A percentile compares a stretch with the other conserved stretches of the same genome.
phyloP scores from a whole-genome alignment of 1,284 basidiomycete species.

The Rugosomyces carneus region DNA sequence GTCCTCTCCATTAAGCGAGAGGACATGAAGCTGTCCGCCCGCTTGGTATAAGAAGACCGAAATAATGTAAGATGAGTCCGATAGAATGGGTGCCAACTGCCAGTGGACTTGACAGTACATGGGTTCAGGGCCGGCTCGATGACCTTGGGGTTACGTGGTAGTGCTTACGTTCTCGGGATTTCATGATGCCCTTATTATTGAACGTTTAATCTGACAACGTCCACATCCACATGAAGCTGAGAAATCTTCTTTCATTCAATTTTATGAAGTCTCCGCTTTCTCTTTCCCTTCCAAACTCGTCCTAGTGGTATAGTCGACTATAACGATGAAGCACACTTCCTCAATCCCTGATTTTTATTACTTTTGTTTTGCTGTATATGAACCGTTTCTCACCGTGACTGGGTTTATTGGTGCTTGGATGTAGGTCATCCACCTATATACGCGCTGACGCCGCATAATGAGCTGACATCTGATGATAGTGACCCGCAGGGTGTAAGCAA shows the following conservation, averaged over 20 bases:
- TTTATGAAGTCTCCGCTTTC: conserved; percentile 13
- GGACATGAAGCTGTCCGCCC: conserved; percentile 39
- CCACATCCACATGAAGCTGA: conserved; percentile 15
- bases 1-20: conserved; percentile 69
- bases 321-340: conserved; percentile 38
- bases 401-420: conserved; percentile 58
- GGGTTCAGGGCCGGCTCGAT: conserved; percentile 28
- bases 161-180: conserved; percentile 10
- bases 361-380: conserved; percentile 64
- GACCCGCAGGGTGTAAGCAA: conserved; percentile 56
- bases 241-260: conserved; percentile 15
- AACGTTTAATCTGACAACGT: conserved; percentile 3
- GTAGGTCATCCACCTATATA: conserved; percentile 25
- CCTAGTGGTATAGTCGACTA: conserved; percentile 11
- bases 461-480: conserved; percentile 21
- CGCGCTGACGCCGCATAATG: conserved; percentile 3
- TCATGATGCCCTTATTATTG: not conserved
- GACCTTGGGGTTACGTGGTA: conserved; percentile 12
- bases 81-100: conserved; percentile 15
- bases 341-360: conserved; percentile 69
- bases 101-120: conserved; percentile 8
- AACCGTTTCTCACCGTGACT: conserved; percentile 57
- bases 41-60: conserved; percentile 66
- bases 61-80: conserved; percentile 49
- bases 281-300: conserved; percentile 7